Percentiles rank a stretch among this genome's conserved stretches.
Evolutionary conservation across 2,329 filamentous ascomycete genomes (phyloP).

Genomic region (Juglanconis juglandina): DNA sequence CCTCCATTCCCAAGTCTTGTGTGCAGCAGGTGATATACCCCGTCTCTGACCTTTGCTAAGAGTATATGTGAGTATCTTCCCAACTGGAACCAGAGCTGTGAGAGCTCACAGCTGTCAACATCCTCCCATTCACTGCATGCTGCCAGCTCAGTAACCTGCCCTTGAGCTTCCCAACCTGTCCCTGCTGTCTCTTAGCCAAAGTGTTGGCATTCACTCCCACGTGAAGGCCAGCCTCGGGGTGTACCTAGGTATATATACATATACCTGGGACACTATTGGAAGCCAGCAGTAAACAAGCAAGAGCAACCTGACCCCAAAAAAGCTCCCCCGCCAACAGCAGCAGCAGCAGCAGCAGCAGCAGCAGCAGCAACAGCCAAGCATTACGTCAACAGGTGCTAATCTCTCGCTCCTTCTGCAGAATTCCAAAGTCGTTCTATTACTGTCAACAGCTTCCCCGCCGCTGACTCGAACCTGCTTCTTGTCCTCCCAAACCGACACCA

Average conservation of each 20-base stretch:
- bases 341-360: not conserved
- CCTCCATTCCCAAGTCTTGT: slow-evolving; percentile 3
- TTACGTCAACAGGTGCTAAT: slow-evolving; percentile 16
- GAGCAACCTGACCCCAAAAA: not conserved
- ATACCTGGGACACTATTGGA: not conserved
- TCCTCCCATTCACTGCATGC: not conserved
- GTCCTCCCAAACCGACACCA: not conserved
- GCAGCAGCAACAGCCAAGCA: not conserved
- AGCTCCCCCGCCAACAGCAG: not conserved
- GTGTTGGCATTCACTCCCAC: not conserved
- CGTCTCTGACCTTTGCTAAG: not conserved
- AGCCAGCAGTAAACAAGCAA: not conserved
- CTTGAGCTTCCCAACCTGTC: not conserved
- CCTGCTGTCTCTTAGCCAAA: not conserved
- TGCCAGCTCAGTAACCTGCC: not conserved
- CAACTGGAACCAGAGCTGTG: not conserved
- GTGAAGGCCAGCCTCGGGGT: not conserved
- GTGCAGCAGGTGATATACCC: not conserved
- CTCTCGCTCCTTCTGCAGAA: slow-evolving; percentile 7
- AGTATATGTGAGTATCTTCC: slow-evolving; percentile 12
- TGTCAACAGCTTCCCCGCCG: slow-evolving; percentile 9
- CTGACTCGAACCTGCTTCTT: not conserved
- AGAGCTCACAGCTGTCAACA: not conserved
- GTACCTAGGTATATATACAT: not conserved
- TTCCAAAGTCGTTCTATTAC: slow-evolving; percentile 1